Evolutionary conservation across 352 stramenopile genomes (phyloP), one percentile per base, ranked within the genome.

Genomic region (Sclerospora graminicola): DNA sequence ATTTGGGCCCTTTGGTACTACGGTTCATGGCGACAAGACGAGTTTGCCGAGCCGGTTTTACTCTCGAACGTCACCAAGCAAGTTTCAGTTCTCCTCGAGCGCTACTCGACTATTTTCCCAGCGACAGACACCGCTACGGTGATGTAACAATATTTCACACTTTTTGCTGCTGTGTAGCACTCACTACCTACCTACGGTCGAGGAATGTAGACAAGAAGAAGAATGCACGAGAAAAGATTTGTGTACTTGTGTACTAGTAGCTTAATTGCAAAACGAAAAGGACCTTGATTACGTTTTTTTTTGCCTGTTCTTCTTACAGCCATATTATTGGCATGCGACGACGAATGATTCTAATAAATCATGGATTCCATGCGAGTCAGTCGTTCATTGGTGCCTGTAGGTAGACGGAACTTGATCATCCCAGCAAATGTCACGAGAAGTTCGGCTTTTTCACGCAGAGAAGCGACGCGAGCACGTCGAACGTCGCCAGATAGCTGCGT

Each of bases 331-430:
- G 2, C 30, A 33, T 33, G 28, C 28, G 11, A 16, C 30, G 10
- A 5, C 16, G 5, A 16, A 20, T 19, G 21, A 27, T 44, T 52
- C 49, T 81, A 89, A 66, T 84, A 85, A 62, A 91, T 91, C 79
- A 91, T 91, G 47, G 67, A 63, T 44, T 93, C 81, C 75, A 93
- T 84, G 50, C 79, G 81, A 57, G 88, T 86, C 29, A 93, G 54
- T 20, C 79, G 73, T 48, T 90, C 81, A 50, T 89, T 89, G 10
- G 77, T 89, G 27, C 79, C 81, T 7, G 77, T 62, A 5, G 81
- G 81, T 31, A 90, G 50, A 24, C 81, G 81, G 55, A 89, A 86
- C 61, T 90, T 93, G 63, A 93, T 82, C 81, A 93, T 90, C 15
- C 81, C 81, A 2, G 81, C 74, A 41, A 93, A 93, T 29, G 78